Base-by-base conservation (phyloP, 176 grass and related monocot genomes). In the Bothriochloa decipiens region DNA sequence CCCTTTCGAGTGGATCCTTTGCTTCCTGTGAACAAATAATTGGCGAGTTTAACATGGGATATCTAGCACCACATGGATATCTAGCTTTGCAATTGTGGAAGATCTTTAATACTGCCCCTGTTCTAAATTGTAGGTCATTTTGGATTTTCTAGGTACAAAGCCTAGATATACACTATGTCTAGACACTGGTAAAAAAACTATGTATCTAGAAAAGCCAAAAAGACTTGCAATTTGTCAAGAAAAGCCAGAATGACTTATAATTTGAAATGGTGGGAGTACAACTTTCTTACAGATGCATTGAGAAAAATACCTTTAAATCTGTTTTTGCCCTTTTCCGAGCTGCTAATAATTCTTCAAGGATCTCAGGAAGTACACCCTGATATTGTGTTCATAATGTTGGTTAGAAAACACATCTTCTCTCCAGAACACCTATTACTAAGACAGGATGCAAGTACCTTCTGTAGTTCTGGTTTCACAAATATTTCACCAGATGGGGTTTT, bases 261-360 rank as follows among this genome's bases (percentile, higher is more conserved):
- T 52, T 52, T 52, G 14, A 5, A 52, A 18, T 18, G 16, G 49
- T 17, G 49, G 20, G 18, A 75, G 13, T 70, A 82, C 33, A 52
- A 74, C 70, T 75, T 85, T 27, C 22, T 46, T 17, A 35, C 11
- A 39, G 37, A 75, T 29, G 53, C 45, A 70, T 47, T 45, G 57
- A 89, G 50, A 83, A 74, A 85, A 39, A 70, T 86, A 95, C 95
- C 90, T 98, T 98, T 83, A 98, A 77, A 95, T 98, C 92, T 87
- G 95, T 91, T 95, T 98, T 98, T 81, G 95, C 95, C 81, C 95
- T 98, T 93, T 93, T 98, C 13, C 92, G 91, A 86, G 95, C 95
- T 86, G 88, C 82, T 81, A 98, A 91, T 49, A 98, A 60, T 70
- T 98, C 95, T 88, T 98, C 95, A 55, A 98, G 91, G 65, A 98